Conservation (phyloP, 352 stramenopile genomes). For the Phytophthora uliginosa region DNA sequence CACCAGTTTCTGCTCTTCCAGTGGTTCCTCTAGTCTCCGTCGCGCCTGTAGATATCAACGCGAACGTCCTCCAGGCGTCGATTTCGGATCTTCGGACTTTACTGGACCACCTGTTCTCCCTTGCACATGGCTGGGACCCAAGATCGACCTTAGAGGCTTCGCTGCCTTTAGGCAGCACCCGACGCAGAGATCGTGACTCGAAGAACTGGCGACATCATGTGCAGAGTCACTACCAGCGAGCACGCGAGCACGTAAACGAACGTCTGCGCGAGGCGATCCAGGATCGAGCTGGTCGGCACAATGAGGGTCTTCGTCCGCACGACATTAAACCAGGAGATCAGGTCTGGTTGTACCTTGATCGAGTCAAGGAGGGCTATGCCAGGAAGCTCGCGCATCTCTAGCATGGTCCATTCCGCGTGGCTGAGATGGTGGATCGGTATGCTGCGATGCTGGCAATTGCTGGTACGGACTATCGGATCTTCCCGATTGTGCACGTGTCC, state of each 20-base stretch:
- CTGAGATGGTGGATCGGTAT: constrained; percentile 20
- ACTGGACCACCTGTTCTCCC: no score
- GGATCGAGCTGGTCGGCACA: constrained; percentile 5
- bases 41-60: no score
- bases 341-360: constrained; percentile 15
- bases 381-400: constrained; percentile 26
- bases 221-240: not conserved
- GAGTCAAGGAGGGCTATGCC: not conserved
- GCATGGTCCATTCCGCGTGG: constrained; percentile 38
- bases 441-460: constrained; percentile 10
- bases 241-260: not conserved
- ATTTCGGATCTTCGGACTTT: no score
- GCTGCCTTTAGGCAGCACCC: constrained; percentile 5
- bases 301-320: not conserved
- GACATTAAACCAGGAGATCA: constrained; percentile 1
- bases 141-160: constrained; percentile 24
- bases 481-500: constrained; percentile 29
- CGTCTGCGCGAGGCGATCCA: not conserved
- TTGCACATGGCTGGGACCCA: constrained; percentile 14
- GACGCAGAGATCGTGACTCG: not conserved
- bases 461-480: constrained; percentile 11
- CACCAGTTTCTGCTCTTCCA: no score
- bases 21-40: no score
- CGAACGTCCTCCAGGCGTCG: no score
- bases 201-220: constrained; percentile 10